These are phyloP conservation scores for Aciculosporium take DNA, from an alignment of 2,329 filamentous ascomycete species.

Conservation along the genomic window DNA sequence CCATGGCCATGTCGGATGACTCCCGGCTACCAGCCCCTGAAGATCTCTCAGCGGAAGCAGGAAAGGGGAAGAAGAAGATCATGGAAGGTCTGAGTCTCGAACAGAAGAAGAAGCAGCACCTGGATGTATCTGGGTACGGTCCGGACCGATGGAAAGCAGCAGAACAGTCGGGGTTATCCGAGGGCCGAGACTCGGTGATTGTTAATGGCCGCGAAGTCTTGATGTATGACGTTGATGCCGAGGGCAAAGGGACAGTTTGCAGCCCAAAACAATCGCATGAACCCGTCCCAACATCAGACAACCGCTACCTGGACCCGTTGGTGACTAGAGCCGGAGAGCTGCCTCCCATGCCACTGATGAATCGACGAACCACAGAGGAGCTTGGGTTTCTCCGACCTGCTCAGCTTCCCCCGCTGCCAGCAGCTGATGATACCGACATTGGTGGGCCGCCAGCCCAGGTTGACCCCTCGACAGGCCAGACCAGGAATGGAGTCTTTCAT, in stretches of 20 bases:
- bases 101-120: slow-evolving; percentile 44
- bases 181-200: slow-evolving; percentile 57
- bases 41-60: neutral
- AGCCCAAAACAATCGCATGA: slow-evolving; percentile 21
- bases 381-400: slow-evolving; percentile 54
- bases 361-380: slow-evolving; percentile 49
- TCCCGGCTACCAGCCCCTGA: slow-evolving; percentile 6
- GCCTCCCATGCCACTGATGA: slow-evolving; percentile 42
- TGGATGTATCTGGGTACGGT: slow-evolving; percentile 68
- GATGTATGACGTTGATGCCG: slow-evolving; percentile 44
- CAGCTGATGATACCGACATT: slow-evolving; percentile 67
- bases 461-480: slow-evolving; percentile 35
- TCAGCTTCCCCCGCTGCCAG: slow-evolving; percentile 56
- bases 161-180: slow-evolving; percentile 43
- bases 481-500: slow-evolving; percentile 30
- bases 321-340: slow-evolving; percentile 31
- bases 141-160: slow-evolving; percentile 59
- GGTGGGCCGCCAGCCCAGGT: slow-evolving; percentile 53
- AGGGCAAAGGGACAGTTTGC: slow-evolving; percentile 47
- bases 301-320: slow-evolving; percentile 18
- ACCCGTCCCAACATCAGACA: slow-evolving; percentile 14
- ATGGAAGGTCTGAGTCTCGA: slow-evolving; percentile 1
- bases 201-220: slow-evolving; percentile 59
- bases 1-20: slow-evolving; percentile 32
- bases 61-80: slow-evolving; percentile 1